Evolutionary conservation across 139 green algal genomes (phyloP), one percentile per base, ranked within the genome.

Genomic region (Micractinium conductrix): DNA sequence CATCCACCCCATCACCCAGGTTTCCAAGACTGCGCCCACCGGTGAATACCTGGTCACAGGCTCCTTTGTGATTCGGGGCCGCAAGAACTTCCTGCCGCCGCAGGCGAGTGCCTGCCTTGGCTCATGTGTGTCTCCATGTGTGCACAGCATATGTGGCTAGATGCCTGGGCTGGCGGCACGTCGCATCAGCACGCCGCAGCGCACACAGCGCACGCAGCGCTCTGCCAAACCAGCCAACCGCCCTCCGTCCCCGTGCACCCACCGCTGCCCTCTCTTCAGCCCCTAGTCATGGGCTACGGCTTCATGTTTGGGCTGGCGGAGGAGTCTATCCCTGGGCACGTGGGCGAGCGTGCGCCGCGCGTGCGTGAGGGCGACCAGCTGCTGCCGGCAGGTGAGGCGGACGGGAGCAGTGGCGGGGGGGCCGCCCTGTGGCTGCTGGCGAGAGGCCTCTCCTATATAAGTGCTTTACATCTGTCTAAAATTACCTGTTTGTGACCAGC

Each of bases 41-140:
- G 96, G 97, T 8, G 96, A 99, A 88, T 98, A 96, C 87, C 91
- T 99, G 8, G 87, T 91, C 37, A 97, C 94, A 1, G 96, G 96
- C 21, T 92, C 84, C 68, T 99, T 99, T 92, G 97, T 99, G 94
- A 91, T 99, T 38, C 88, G 95, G 8, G 97, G 96, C 24, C 91
- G 88, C 60, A 99, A 99, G 93, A 98, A 99, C 89, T 99, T 96
- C 91, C 93, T 99, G 72, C 97, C 97, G 12, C 96, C 96, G 0
- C 91, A 93, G 69, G 82, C 63, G 50, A 2, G 76, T 7, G 37
- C 30, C 16, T 74, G 1, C 37, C 9, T 72, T 43, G 19, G 8
- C 7, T 62, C 53, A 30, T 62, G 53, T 58, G n/a, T 62, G 53
- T 4, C 48, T 28, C 19, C 53, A 30, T 22, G 53, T 19, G 19